Evolutionary conservation across 208 protist genomes (phyloP), one percentile per base, ranked within the genome.

Genomic region (Acanthamoeba quina): DNA sequence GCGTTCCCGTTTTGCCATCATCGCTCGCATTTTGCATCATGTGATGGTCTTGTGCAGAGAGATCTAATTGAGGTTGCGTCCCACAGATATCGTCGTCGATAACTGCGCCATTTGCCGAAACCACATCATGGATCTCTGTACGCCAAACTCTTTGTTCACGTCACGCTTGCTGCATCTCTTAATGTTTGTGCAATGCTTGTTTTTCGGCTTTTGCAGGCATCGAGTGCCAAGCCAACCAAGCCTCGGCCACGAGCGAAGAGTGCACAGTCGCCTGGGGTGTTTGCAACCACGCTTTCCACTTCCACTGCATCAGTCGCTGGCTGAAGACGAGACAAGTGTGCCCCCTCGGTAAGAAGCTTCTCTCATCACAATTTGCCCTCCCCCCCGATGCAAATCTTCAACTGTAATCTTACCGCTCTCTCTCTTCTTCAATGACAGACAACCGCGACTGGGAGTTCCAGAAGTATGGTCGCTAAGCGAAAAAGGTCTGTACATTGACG

Each of bases 251-350:
- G 0, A 98, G 96, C 85, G 98, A 98, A 94, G 98, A 99, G 72
- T 99, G 99, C 95, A 99, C 98, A 52, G 98, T 99, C 21, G 99
- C 99, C 4, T 99, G 99, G 99, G 99, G 99, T 47, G 96, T 98
- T n/a, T 99, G 99, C 97, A 99, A 99, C 94, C 99, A 99, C 94
- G 99, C 99, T 9, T 99, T 99, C 96, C 99, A 99, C 95, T 99
- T 99, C 94, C 99, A 99, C 96, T 99, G 99, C 96, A 99, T 99
- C 93, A 99, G 98, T 15, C 96, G 98, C 47, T 99, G 99, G 99
- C 97, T 99, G 6, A 99, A 99, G 95, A 99, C 99, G 1, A 97
- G 99, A 41, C 98, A 99, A 95, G 99, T 99, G 1, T 99, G 99
- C 95, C 99, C 99, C 19, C 95, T 99, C 37, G 98, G 98, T 96